phyloP scores from a whole-genome alignment of 2,329 filamentous ascomycete species.

The Fusarium bulbicola region DNA sequence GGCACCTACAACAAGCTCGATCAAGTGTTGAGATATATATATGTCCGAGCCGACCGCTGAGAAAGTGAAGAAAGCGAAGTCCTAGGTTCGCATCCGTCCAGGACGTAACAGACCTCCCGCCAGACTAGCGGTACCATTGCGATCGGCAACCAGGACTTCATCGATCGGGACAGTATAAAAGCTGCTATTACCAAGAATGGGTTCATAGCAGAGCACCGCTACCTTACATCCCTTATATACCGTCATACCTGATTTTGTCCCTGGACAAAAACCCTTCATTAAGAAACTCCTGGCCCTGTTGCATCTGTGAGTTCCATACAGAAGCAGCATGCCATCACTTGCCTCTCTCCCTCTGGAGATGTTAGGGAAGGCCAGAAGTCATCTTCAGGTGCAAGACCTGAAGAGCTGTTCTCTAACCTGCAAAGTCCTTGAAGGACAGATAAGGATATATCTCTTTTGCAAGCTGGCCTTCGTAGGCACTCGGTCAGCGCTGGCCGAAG shows the following conservation, averaged over 20 bases:
- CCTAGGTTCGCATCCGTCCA: not conserved
- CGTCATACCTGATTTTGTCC: not conserved
- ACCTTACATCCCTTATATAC: not conserved
- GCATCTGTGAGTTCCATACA: not conserved
- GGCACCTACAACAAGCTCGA: not conserved
- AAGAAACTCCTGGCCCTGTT: not conserved
- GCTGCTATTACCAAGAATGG: not conserved
- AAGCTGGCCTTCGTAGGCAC: accelerated
- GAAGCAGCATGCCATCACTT: accelerated
- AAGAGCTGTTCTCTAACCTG: not conserved
- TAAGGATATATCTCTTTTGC: accelerated
- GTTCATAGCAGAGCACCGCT: not conserved
- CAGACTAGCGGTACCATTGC: not conserved
- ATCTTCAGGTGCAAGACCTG: not conserved
- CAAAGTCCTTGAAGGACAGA: accelerated
- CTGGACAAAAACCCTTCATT: accelerated
- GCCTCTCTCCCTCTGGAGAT: accelerated
- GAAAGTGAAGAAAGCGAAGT: not conserved
- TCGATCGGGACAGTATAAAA: not conserved
- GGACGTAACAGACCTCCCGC: not conserved
- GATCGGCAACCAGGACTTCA: too few species aligned
- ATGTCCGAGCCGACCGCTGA: not conserved
- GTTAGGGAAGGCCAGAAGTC: accelerated
- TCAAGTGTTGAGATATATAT: not conserved
- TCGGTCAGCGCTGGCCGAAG: accelerated